These are phyloP conservation scores for Raphanus raphanistrum DNA, from an alignment of 345 rosid genomes.

Conservation along the genomic window DNA sequence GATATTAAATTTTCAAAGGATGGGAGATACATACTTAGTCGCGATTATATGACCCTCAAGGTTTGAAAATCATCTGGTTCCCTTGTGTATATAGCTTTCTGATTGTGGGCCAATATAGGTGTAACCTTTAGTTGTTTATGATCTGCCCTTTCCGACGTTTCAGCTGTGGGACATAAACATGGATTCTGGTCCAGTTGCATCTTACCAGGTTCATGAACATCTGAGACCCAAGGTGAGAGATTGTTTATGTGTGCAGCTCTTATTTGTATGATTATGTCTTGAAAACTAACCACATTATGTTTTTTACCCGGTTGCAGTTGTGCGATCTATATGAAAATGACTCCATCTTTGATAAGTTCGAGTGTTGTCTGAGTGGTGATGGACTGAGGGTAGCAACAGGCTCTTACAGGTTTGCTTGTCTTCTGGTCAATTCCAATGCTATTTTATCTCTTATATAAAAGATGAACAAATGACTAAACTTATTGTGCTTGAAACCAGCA, in stretches of 20 bases:
- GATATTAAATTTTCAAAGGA: slow-evolving; percentile 89
- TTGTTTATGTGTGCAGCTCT: slow-evolving; percentile 15
- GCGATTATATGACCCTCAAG: slow-evolving; percentile 99
- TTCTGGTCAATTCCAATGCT: slow-evolving; percentile 12
- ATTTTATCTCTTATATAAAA: slow-evolving; percentile 5
- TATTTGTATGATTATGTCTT: slow-evolving; percentile 8
- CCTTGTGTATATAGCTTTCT: slow-evolving; percentile 25
- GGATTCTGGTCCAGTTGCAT: slow-evolving; percentile 99
- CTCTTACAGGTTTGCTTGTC: slow-evolving; percentile 76
- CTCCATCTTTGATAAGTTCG: slow-evolving; percentile 98
- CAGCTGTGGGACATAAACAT: slow-evolving; percentile 97
- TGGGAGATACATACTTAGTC: slow-evolving; percentile 92
- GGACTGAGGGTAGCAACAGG: slow-evolving; percentile 96
- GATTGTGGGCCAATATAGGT: background rate
- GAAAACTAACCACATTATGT: slow-evolving; percentile 16
- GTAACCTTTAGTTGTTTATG: slow-evolving; percentile 10
- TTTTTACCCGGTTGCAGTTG: slow-evolving; percentile 48
- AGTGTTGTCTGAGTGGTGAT: slow-evolving; percentile 95
- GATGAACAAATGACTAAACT: background rate
- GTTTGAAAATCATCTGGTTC: slow-evolving; percentile 38
- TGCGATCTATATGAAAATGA: slow-evolving; percentile 99
- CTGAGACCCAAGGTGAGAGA: slow-evolving; percentile 77
- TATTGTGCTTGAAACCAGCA: slow-evolving; percentile 50
- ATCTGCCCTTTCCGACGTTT: slow-evolving; percentile 12
- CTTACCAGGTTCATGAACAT: slow-evolving; percentile 94